Evolutionary conservation across 305 asterid genomes (phyloP).

Genomic region (Striga hermonthica): DNA sequence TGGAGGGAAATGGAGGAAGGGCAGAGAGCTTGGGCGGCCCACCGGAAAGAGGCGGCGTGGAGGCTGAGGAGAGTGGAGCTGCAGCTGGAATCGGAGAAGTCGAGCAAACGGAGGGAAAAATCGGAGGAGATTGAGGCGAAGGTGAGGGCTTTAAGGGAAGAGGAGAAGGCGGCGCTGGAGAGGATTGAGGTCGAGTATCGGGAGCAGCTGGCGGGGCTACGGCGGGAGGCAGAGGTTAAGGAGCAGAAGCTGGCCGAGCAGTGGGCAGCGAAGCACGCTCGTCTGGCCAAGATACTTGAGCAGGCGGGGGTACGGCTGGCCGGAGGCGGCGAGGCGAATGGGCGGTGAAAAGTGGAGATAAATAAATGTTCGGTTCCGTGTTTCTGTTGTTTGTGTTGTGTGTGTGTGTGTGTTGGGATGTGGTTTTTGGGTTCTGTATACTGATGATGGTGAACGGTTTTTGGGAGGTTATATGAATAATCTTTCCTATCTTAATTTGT

Average conservation of each 20-base stretch:
- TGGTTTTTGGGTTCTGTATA: no score
- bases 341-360: no score
- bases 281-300: constrained; percentile 61
- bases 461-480: no score
- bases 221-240: constrained; percentile 80
- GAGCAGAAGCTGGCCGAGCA: constrained; percentile 89
- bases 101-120: constrained; percentile 63
- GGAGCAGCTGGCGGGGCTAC: constrained; percentile 69
- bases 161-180: constrained; percentile 58
- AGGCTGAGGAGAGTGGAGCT: constrained; percentile 73
- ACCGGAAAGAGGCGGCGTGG: constrained; percentile 84
- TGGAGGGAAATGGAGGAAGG: constrained; percentile 80
- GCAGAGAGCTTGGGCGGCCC: constrained; percentile 68
- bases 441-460: no score
- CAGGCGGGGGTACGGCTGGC: no score
- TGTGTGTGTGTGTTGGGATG: no score
- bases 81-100: constrained; percentile 85
- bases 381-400: no score
- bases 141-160: constrained; percentile 68
- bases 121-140: constrained; percentile 76
- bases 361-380: no score
- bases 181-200: constrained; percentile 70
- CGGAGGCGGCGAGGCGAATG: no score
- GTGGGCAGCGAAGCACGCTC: constrained; percentile 73
- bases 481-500: no score